A percentile compares a stretch with the other conserved stretches of the same genome.
phyloP scores from a whole-genome alignment of 2,329 filamentous ascomycete genomes.

The Blastomyces percursus region DNA sequence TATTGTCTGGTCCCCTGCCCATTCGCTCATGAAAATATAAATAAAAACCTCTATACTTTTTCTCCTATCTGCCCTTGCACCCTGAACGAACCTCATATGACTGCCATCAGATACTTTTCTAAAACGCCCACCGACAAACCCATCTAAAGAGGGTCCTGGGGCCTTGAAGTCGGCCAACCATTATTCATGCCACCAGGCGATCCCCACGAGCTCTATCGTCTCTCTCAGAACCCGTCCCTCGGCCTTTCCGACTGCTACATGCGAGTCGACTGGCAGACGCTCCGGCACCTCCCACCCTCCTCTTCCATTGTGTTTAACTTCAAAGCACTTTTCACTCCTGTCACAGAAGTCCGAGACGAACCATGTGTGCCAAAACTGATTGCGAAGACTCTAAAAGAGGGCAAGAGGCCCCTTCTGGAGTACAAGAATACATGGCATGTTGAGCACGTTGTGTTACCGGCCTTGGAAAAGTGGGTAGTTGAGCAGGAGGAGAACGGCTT shows the following conservation, averaged over 20 bases:
- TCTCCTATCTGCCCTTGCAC: neutral
- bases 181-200: constrained; percentile 63
- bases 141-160: constrained; percentile 79
- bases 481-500: constrained; percentile 56
- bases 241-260: constrained; percentile 51
- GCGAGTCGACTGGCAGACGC: constrained; percentile 79
- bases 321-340: constrained; percentile 71
- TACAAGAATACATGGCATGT: constrained; percentile 78
- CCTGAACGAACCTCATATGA: neutral
- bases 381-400: constrained; percentile 57
- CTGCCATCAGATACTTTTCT: constrained; percentile 55
- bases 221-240: constrained; percentile 47
- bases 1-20: neutral
- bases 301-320: constrained; percentile 76
- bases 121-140: constrained; percentile 63
- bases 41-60: neutral
- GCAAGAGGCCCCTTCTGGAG: constrained; percentile 59
- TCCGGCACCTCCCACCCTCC: constrained; percentile 65
- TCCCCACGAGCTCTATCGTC: constrained; percentile 51
- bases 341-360: constrained; percentile 59
- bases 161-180: constrained; percentile 62
- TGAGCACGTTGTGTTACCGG: constrained; percentile 59
- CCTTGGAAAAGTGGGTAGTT: constrained; percentile 50
- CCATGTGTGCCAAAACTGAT: constrained; percentile 60
- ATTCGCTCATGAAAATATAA: neutral